Conservation (phyloP, 495 filamentous ascomycete genomes). For the Neurospora intermedia region DNA sequence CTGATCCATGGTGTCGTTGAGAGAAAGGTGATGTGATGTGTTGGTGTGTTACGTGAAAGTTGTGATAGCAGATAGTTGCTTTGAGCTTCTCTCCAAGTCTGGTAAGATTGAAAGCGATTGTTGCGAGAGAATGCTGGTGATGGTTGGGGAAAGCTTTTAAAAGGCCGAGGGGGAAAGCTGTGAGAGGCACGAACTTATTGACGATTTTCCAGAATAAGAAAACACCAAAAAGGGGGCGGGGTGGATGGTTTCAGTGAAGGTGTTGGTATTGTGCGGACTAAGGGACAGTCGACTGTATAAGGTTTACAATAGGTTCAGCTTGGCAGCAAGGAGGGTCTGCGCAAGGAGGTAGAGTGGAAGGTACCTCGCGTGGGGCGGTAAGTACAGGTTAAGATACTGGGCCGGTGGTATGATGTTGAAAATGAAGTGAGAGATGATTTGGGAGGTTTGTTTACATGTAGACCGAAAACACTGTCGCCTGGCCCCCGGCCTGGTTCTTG, state of each 20-base stretch:
- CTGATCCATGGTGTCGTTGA: neutral
- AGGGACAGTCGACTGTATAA: neutral
- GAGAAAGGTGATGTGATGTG: neutral
- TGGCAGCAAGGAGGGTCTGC: neutral
- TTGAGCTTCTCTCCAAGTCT: neutral
- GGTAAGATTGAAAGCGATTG: neutral
- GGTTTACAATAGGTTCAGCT: neutral
- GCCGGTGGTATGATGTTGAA: neutral
- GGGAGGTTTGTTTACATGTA: neutral
- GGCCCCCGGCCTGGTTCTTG: neutral
- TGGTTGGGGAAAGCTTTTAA: neutral
- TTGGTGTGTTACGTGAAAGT: neutral
- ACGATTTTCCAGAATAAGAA: neutral
- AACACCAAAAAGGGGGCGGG: neutral
- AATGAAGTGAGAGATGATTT: neutral
- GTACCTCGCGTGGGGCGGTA: neutral
- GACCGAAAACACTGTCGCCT: neutral
- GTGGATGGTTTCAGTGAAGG: neutral
- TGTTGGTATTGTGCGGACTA: neutral
- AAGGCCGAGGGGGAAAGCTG: neutral
- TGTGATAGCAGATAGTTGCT: neutral
- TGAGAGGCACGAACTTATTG: neutral
- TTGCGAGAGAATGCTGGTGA: neutral
- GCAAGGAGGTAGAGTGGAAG: neutral
- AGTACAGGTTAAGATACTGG: neutral